These are phyloP conservation scores for Peronospora belbahrii DNA, from an alignment of 352 stramenopile species.

Conservation along the genomic window DNA sequence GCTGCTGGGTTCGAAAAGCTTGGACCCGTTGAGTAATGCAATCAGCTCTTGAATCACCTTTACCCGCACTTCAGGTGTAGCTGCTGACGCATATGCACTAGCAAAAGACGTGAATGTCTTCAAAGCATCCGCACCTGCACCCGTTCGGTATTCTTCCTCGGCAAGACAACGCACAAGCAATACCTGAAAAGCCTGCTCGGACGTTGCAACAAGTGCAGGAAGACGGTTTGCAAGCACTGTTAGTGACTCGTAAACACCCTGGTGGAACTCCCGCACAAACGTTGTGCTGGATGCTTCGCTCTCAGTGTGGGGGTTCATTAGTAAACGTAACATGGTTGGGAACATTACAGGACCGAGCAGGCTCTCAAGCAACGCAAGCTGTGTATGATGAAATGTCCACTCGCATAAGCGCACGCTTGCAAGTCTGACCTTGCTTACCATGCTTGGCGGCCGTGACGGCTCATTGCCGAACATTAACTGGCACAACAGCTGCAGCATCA, in stretches of 20 bases:
- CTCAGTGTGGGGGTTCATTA: slow-evolving; percentile 58
- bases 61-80: slow-evolving; percentile 15
- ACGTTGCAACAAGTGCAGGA: slow-evolving; percentile 36
- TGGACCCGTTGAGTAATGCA: slow-evolving; percentile 43
- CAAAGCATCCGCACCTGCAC: slow-evolving; percentile 48
- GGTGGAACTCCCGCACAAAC: slow-evolving; percentile 47
- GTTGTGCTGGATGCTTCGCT: slow-evolving; percentile 32
- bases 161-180: slow-evolving; percentile 54
- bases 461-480: slow-evolving; percentile 71
- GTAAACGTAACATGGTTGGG: slow-evolving; percentile 49
- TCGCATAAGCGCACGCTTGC: slow-evolving; percentile 46
- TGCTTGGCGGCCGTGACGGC: slow-evolving; percentile 32
- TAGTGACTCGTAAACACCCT: slow-evolving; percentile 57
- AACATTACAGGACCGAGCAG: slow-evolving; percentile 62
- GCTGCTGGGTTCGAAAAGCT: slow-evolving; percentile 48
- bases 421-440: slow-evolving; percentile 59
- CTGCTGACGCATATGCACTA: slow-evolving; percentile 30
- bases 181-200: slow-evolving; percentile 68
- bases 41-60: slow-evolving; percentile 49
- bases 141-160: slow-evolving; percentile 41
- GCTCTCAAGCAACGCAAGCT: slow-evolving; percentile 31
- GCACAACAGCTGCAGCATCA: slow-evolving; percentile 66
- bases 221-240: slow-evolving; percentile 34
- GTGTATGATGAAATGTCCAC: slow-evolving; percentile 50
- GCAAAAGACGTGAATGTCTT: slow-evolving; percentile 54